Percentiles rank a stretch among this genome's conserved stretches.
These are phyloP conservation scores for Floccularia luteovirens DNA, from an alignment of 768 basidiomycete genomes.

Conservation along the genomic window DNA sequence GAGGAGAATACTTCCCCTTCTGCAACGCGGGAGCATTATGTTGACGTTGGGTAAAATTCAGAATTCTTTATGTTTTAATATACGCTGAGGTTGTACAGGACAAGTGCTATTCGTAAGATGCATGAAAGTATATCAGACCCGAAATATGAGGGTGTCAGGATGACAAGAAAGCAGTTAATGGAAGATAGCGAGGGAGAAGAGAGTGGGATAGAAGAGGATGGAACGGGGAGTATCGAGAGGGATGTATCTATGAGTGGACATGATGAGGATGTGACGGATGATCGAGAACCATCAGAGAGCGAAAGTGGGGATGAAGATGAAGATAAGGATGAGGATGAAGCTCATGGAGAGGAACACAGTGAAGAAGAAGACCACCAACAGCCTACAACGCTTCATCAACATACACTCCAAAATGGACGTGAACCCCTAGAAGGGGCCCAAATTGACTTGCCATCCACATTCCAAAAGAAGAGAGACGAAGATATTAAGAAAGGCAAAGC, in stretches of 20 bases:
- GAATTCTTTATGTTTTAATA: background rate
- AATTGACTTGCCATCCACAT: constrained; percentile 40
- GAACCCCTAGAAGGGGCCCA: constrained; percentile 9
- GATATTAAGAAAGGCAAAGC: constrained; percentile 81
- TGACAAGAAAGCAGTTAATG: constrained; percentile 50
- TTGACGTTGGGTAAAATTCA: constrained; percentile 64
- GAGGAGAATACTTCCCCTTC: constrained; percentile 20
- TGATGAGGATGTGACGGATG: constrained; percentile 5
- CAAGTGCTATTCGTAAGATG: constrained; percentile 59
- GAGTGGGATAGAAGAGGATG: constrained; percentile 17
- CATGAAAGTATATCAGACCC: constrained; percentile 63
- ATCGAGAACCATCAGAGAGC: constrained; percentile 9
- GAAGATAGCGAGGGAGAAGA: constrained; percentile 30
- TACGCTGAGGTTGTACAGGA: constrained; percentile 28
- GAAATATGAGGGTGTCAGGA: constrained; percentile 71
- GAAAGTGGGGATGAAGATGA: constrained; percentile 12
- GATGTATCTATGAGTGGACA: constrained; percentile 4
- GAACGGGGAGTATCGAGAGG: constrained; percentile 8
- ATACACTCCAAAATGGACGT: background rate
- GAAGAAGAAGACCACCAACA: constrained; percentile 1
- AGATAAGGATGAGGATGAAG: constrained; percentile 9
- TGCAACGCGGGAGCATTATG: constrained; percentile 65
- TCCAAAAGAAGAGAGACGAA: constrained; percentile 55
- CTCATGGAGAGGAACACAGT: constrained; percentile 6
- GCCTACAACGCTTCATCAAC: background rate